Base-by-base conservation (phyloP, 495 filamentous ascomycete species). In the Letharia columbiana region DNA sequence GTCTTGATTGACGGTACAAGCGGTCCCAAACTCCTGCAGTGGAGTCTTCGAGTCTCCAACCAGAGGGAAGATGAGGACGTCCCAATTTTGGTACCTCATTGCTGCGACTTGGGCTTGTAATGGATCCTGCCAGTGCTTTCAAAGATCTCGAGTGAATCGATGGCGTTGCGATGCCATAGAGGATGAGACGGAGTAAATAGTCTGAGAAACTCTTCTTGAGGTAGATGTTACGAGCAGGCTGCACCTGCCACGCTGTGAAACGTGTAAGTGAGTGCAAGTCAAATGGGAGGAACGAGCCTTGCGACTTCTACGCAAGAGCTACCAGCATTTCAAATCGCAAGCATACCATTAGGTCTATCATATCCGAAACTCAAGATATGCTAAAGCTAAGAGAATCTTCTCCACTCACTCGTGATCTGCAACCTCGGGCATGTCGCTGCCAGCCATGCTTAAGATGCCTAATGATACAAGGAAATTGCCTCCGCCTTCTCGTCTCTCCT, bases 41-140 rank as follows among this genome's bases (percentile, higher is more conserved):
- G 91, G 91, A 23, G 89, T 80, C 67, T 83, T 83, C 62, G 77
- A 81, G 41, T 75, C 75, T 28, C 65, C 68, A 45, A 49, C 59
- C 54, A 79, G 76, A 2, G 90, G 87, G 74, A 95, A 94, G 64
- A 96, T 78, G 60, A 95, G 85, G 61, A 93, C 82, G 72, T 95
- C 91, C 91, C 91, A 94, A 70, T 88, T 86, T 65, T 88, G 82
- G 79, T 89, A 95, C 62, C 91, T 86, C 91, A 95, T 95, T 66
- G 35, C 78, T 40, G 54, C 12, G 33, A 31, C 42, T 23, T 37
- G 56, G 18, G 41, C 20, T 33, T 50, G 54, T 20, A 33, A 12
- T 50, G 50, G 6, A 33, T 60, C 2, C 11, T 28, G 23, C 33
- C 31, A 31, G 42, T 37, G 23, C 23, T 28, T 37, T 17, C 37